Conservation (phyloP, 495 filamentous ascomycete genomes). For the Hypoxylon rickii region DNA sequence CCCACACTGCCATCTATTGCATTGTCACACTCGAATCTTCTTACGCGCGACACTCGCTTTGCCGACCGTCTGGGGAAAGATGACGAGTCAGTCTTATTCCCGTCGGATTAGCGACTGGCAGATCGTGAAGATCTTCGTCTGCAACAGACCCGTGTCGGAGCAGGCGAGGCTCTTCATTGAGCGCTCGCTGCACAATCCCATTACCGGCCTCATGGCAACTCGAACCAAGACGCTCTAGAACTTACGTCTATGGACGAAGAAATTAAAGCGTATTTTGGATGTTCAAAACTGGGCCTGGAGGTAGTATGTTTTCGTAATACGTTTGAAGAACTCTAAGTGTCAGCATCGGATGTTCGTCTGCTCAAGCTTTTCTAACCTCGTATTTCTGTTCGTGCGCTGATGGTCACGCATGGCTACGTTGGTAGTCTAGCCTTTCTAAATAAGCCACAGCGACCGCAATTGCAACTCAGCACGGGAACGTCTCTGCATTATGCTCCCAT, state of each 20-base stretch:
- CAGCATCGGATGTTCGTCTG: constrained; percentile 7
- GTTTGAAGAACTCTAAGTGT: constrained; percentile 8
- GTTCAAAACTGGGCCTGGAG: constrained; percentile 2
- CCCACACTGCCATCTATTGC: constrained; percentile 18
- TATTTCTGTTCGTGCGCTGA: constrained; percentile 14
- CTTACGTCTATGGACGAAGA: background rate
- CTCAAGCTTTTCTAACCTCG: constrained; percentile 13
- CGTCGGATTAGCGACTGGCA: constrained; percentile 14
- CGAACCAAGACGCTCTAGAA: background rate
- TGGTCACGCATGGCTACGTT: constrained; percentile 9
- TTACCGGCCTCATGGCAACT: background rate
- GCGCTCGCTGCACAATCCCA: background rate
- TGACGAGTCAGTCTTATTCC: constrained; percentile 28
- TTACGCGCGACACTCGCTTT: constrained; percentile 13
- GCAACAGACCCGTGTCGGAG: constrained; percentile 2
- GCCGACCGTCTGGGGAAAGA: constrained; percentile 28
- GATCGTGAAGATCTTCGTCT: constrained; percentile 23
- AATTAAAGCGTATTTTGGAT: constrained; percentile 10
- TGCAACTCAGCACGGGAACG: constrained; percentile 9
- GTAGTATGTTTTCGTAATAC: constrained; percentile 4
- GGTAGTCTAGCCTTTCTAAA: constrained; percentile 21
- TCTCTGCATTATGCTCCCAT: constrained; percentile 17
- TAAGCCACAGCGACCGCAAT: constrained; percentile 15
- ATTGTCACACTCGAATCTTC: constrained; percentile 10
- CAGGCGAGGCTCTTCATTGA: constrained; percentile 2